Percentiles rank a stretch among this genome's conserved stretches.
phyloP scores from a whole-genome alignment of 2,329 filamentous ascomycete species.

The Colletotrichum spinosum region DNA sequence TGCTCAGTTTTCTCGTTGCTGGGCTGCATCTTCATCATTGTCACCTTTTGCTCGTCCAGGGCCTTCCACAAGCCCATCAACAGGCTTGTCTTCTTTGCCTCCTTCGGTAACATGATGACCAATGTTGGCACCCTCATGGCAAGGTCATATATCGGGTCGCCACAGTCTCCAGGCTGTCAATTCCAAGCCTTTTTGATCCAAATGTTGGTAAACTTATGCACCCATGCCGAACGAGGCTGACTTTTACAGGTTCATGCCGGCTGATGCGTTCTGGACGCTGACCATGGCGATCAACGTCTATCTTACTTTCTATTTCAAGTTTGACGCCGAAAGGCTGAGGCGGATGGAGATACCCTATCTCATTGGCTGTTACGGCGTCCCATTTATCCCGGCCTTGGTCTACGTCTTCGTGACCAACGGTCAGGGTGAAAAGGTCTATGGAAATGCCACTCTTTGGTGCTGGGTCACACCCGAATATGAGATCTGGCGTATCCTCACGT shows the following conservation, averaged over 20 bases:
- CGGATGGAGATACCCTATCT: constrained; percentile 79
- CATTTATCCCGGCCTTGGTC: constrained; percentile 74
- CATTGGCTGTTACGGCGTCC: constrained; percentile 77
- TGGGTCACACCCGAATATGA: constrained; percentile 79
- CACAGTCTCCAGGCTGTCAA: constrained; percentile 69
- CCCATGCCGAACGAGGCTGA: constrained; percentile 21
- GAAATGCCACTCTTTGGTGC: constrained; percentile 83
- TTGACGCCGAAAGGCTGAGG: constrained; percentile 72
- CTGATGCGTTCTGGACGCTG: constrained; percentile 81
- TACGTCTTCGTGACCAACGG: constrained; percentile 73
- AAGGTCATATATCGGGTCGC: constrained; percentile 64
- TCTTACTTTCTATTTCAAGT: constrained; percentile 82
- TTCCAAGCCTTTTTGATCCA: constrained; percentile 85
- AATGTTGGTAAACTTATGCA: constrained; percentile 68
- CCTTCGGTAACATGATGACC: constrained; percentile 82
- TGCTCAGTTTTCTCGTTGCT: constrained; percentile 78
- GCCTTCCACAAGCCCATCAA: constrained; percentile 90
- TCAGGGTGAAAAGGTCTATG: constrained; percentile 72
- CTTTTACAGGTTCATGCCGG: constrained; percentile 77
- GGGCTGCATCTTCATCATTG: constrained; percentile 78
- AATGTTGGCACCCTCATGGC: constrained; percentile 83
- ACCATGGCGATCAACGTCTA: constrained; percentile 89
- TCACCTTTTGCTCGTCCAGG: constrained; percentile 75
- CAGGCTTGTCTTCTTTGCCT: constrained; percentile 84
- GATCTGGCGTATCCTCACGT: constrained; percentile 77